Percentiles rank a stretch among this genome's conserved stretches.
These are phyloP conservation scores for Trichoderma cornu-damae DNA, from an alignment of 2,329 filamentous ascomycete genomes.

Conservation along the genomic window DNA sequence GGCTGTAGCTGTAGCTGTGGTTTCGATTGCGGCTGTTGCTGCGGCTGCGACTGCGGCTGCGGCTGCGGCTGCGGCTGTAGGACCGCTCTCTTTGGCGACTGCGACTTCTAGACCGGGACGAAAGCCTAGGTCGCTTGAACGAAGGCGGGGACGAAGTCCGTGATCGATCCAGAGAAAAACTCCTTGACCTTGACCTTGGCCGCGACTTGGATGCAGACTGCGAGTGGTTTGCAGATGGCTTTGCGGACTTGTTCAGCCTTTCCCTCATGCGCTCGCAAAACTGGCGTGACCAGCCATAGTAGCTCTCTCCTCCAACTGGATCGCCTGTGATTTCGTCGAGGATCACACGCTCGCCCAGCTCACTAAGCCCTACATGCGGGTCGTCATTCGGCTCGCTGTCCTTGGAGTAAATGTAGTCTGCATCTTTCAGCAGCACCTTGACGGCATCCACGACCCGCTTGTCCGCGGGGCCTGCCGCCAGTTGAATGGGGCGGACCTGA, in stretches of 20 bases:
- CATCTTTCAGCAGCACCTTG: slow-evolving; percentile 64
- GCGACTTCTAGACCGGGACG: slow-evolving; percentile 25
- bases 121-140: slow-evolving; percentile 30
- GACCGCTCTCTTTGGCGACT: slow-evolving; percentile 17
- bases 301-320: slow-evolving; percentile 62
- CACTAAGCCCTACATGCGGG: slow-evolving; percentile 60
- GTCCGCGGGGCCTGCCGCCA: slow-evolving; percentile 63
- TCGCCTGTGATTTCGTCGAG: slow-evolving; percentile 63
- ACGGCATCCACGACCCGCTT: slow-evolving; percentile 61
- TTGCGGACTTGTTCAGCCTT: slow-evolving; percentile 35
- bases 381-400: slow-evolving; percentile 45
- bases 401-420: slow-evolving; percentile 61
- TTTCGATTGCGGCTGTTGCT: slow-evolving; percentile 20
- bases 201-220: slow-evolving; percentile 29
- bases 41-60: slow-evolving; percentile 23
- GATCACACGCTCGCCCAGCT: slow-evolving; percentile 64
- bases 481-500: slow-evolving; percentile 65
- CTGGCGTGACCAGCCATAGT: slow-evolving; percentile 79
- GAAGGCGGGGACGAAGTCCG: slow-evolving; percentile 30
- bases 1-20: slow-evolving; percentile 17
- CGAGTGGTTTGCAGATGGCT: slow-evolving; percentile 32
- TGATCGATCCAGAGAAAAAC: slow-evolving; percentile 29
- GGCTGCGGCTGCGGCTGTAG: slow-evolving; percentile 31
- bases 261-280: slow-evolving; percentile 80
- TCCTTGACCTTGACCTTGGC: slow-evolving; percentile 30